These are phyloP conservation scores for Linnemannia zychae DNA, from an alignment of 192 early-diverging fungal species.

Conservation along the genomic window DNA sequence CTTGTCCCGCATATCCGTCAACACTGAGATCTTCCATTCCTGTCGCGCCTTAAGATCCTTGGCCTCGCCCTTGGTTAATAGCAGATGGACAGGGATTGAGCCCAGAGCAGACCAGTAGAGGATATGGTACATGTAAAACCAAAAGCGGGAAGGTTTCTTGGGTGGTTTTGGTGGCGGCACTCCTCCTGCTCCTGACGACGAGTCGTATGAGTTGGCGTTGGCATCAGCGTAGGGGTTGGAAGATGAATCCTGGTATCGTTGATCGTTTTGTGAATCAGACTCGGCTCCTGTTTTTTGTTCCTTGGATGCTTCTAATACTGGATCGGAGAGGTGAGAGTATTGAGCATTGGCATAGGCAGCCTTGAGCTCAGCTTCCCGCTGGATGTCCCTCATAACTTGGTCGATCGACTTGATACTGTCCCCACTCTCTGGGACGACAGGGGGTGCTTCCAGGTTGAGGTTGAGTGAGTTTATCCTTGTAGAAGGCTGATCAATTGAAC, in stretches of 20 bases:
- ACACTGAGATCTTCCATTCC: constrained; percentile 50
- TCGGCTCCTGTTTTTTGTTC: background rate
- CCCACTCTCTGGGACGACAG: background rate
- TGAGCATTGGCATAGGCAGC: background rate
- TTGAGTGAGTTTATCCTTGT: constrained; percentile 14
- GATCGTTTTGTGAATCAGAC: background rate
- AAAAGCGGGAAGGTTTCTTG: constrained; percentile 30
- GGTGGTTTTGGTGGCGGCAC: constrained; percentile 17
- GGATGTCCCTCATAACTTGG: constrained; percentile 36
- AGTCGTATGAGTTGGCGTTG: background rate
- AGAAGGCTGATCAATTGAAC: constrained; percentile 18
- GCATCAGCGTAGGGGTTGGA: background rate
- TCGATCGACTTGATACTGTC: constrained; percentile 40
- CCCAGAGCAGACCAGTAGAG: constrained; percentile 37
- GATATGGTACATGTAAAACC: constrained; percentile 39
- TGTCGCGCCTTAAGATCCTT: constrained; percentile 39
- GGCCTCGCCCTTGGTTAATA: constrained; percentile 39
- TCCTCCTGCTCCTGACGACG: constrained; percentile 10
- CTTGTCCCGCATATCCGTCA: constrained; percentile 54
- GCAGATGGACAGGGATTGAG: constrained; percentile 42
- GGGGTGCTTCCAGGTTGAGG: background rate
- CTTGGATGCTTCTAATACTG: constrained; percentile 5
- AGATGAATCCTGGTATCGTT: background rate
- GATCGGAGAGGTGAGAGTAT: background rate
- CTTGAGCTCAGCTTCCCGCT: constrained; percentile 10